phyloP scores from a whole-genome alignment of 2,329 filamentous ascomycete genomes.

The Penicillium sp. region DNA sequence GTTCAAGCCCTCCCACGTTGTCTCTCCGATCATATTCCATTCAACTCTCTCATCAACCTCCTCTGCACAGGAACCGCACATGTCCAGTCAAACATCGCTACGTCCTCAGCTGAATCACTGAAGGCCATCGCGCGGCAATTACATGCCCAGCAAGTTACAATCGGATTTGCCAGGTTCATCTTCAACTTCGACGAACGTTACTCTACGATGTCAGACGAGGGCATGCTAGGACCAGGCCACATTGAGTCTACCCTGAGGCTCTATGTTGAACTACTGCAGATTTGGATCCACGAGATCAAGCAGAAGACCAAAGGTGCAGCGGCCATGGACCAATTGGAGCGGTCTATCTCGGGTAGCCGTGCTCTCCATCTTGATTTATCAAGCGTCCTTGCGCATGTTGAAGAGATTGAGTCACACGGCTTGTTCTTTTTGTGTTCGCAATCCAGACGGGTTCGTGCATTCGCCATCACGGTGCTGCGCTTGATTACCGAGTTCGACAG shows the following conservation, averaged over 20 bases:
- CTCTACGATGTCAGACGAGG: constrained; percentile 95
- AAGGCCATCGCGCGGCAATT: constrained; percentile 94
- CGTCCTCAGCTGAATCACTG: constrained; percentile 86
- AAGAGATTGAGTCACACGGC: constrained; percentile 94
- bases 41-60: constrained; percentile 90
- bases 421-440: constrained; percentile 97
- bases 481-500: constrained; percentile 92
- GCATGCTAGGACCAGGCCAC: constrained; percentile 89
- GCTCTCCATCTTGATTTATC: constrained; percentile 81
- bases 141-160: constrained; percentile 92
- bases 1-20: constrained; percentile 96
- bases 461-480: constrained; percentile 87
- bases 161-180: constrained; percentile 94
- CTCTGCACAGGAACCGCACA: constrained; percentile 96
- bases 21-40: constrained; percentile 83
- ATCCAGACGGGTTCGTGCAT: constrained; percentile 82
- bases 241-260: constrained; percentile 91
- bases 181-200: constrained; percentile 98
- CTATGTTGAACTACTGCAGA: constrained; percentile 89
- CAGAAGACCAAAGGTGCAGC: constrained; percentile 76
- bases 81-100: constrained; percentile 87
- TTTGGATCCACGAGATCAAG: constrained; percentile 97
- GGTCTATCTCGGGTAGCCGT: constrained; percentile 65
- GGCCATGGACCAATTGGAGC: constrained; percentile 64
- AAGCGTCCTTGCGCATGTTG: constrained; percentile 86